Evolutionary conservation across 1,284 basidiomycete genomes (phyloP).

Genomic region (Sporisorium scitamineum): DNA sequence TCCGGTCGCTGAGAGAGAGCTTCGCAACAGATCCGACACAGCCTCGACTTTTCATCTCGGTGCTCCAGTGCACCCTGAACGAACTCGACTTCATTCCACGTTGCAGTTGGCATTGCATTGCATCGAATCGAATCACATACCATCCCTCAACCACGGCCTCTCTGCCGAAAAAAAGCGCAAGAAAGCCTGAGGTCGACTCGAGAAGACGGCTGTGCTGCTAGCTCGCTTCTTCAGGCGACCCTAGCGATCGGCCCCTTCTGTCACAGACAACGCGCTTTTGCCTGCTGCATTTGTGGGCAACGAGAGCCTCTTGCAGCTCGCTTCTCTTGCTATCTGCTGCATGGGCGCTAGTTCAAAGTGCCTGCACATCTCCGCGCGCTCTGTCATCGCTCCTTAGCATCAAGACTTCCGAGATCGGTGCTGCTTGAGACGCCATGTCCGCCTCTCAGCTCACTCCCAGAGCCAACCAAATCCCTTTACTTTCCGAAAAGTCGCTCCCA

Average conservation of each 20-base stretch:
- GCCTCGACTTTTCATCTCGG: constrained; percentile 15
- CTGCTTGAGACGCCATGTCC: constrained; percentile 24
- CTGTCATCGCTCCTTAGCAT: background rate
- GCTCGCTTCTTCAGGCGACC: background rate
- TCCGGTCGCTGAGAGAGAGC: constrained; percentile 6
- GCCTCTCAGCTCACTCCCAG: constrained; percentile 40
- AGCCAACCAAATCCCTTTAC: constrained; percentile 24
- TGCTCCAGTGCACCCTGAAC: background rate
- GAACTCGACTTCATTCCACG: background rate
- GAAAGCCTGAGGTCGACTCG: background rate
- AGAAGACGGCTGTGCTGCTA: background rate
- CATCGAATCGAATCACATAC: background rate
- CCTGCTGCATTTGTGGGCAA: background rate
- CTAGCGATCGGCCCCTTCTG: constrained; percentile 1
- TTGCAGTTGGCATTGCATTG: background rate
- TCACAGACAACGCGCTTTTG: background rate
- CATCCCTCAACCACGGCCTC: background rate
- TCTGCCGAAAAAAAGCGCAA: background rate
- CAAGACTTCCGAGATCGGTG: background rate
- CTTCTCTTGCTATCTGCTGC: background rate
- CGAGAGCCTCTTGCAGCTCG: no score
- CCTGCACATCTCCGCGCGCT: background rate
- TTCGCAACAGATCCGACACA: background rate
- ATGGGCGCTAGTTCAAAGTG: background rate
- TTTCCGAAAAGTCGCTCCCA: constrained; percentile 35